Evolutionary conservation across 1,284 basidiomycete species (phyloP).

Genomic region (Boletus mariae): DNA sequence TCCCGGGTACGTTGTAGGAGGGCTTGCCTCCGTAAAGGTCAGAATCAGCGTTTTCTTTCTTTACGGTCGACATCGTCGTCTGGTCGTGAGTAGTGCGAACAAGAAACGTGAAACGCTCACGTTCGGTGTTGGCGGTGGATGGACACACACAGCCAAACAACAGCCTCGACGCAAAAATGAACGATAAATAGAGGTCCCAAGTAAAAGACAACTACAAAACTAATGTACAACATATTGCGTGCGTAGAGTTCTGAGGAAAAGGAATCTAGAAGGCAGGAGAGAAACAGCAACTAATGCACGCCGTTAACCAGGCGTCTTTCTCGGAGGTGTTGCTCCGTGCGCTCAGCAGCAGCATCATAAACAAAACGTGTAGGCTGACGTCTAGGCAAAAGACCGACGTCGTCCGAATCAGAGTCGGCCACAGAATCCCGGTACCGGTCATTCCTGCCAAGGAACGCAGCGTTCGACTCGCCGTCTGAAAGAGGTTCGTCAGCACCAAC

Average conservation of each 20-base stretch:
- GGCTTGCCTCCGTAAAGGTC: constrained; percentile 37
- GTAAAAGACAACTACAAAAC: constrained; percentile 17
- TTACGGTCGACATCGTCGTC: constrained; percentile 21
- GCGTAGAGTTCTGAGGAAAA: constrained; percentile 20
- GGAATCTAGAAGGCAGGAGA: constrained; percentile 12
- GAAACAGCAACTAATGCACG: constrained; percentile 32
- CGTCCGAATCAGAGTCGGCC: constrained; percentile 40
- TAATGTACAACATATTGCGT: constrained; percentile 31
- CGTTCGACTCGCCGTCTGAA: constrained; percentile 40
- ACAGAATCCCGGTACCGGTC: constrained; percentile 25
- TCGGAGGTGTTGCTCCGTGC: constrained; percentile 56
- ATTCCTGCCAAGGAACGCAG: constrained; percentile 41
- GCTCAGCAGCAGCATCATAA: constrained; percentile 79
- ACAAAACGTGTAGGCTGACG: constrained; percentile 62
- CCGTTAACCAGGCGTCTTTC: constrained; percentile 41
- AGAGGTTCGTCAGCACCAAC: constrained; percentile 1
- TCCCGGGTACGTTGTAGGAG: background rate
- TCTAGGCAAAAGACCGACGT: constrained; percentile 29
- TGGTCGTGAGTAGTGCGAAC: background rate
- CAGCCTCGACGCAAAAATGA: constrained; percentile 4
- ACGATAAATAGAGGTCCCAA: constrained; percentile 26
- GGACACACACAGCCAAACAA: constrained; percentile 27
- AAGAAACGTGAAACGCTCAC: background rate
- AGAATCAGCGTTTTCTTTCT: constrained; percentile 34
- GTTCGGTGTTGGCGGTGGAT: constrained; percentile 2